phyloP scores from a whole-genome alignment of 1,284 basidiomycete genomes.

The Pseudozyma flocculosa region DNA sequence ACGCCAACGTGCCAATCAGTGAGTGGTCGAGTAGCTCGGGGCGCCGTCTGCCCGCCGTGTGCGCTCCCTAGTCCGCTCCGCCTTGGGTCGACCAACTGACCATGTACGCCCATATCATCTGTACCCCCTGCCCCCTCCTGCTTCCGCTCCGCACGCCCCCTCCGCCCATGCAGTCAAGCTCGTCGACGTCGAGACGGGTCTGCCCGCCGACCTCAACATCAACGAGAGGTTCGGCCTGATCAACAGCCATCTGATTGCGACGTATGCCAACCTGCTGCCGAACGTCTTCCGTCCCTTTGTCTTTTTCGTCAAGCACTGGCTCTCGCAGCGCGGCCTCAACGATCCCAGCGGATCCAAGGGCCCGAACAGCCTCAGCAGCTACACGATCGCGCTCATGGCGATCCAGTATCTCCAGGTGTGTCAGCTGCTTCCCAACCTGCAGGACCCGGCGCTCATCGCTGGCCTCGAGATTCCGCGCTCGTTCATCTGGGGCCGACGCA shows the following conservation, averaged over 20 bases:
- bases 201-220: constrained; percentile 45
- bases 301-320: constrained; percentile 49
- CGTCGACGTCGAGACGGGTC: constrained; percentile 12
- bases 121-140: background rate
- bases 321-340: constrained; percentile 35
- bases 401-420: constrained; percentile 54
- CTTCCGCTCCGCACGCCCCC: background rate
- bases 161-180: constrained; percentile 41
- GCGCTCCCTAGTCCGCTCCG: too few species aligned
- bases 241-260: constrained; percentile 40
- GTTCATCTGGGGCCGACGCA: constrained; percentile 31
- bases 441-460: constrained; percentile 42
- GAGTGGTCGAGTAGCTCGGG: constrained; percentile 2
- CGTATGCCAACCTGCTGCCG: constrained; percentile 41
- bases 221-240: constrained; percentile 48
- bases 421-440: constrained; percentile 56
- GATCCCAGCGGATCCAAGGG: constrained; percentile 40
- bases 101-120: background rate
- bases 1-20: constrained; percentile 39
- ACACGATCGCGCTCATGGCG: constrained; percentile 47
- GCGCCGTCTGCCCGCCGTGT: too few species aligned
- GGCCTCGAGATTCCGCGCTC: constrained; percentile 12
- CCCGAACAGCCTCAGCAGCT: constrained; percentile 36
- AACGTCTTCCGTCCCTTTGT: constrained; percentile 39
- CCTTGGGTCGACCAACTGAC: background rate